phyloP scores from a whole-genome alignment of 176 grass and related monocot species.

The Carex cristatella region DNA sequence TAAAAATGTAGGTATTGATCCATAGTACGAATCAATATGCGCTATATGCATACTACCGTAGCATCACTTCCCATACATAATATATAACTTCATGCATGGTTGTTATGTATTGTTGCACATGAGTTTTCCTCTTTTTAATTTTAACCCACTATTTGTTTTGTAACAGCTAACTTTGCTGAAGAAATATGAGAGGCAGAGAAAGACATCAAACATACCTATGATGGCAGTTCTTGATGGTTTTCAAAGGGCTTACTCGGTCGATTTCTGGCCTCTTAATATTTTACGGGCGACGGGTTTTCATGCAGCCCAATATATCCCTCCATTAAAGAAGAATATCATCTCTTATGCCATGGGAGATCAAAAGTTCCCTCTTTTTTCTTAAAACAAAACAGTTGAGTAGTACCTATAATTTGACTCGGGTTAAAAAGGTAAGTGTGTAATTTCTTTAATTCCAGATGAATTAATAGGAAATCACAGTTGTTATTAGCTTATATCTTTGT shows the following conservation, averaged over 20 bases:
- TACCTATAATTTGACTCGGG: background rate
- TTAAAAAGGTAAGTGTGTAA: background rate
- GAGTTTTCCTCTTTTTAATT: background rate
- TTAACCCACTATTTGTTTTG: background rate
- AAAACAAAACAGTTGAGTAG: background rate
- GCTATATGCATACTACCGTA: no score
- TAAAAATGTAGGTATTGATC: no score
- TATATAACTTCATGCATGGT: background rate
- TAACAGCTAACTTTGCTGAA: constrained; percentile 58
- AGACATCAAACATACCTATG: constrained; percentile 65
- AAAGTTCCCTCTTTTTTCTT: constrained; percentile 52
- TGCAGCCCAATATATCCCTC: constrained; percentile 64
- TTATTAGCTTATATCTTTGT: background rate
- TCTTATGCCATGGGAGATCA: constrained; percentile 77
- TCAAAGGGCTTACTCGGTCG: constrained; percentile 80
- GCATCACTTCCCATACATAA: background rate
- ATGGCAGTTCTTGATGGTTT: constrained; percentile 77
- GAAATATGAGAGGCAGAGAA: constrained; percentile 66
- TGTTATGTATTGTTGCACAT: background rate
- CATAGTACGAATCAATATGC: no score
- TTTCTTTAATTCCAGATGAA: background rate
- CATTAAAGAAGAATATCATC: constrained; percentile 75
- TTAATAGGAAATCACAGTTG: constrained; percentile 6
- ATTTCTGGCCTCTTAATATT: constrained; percentile 82
- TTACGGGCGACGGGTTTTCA: constrained; percentile 75